These are phyloP conservation scores for Lentinula lateritia DNA, from an alignment of 768 basidiomycete species.

Conservation along the genomic window DNA sequence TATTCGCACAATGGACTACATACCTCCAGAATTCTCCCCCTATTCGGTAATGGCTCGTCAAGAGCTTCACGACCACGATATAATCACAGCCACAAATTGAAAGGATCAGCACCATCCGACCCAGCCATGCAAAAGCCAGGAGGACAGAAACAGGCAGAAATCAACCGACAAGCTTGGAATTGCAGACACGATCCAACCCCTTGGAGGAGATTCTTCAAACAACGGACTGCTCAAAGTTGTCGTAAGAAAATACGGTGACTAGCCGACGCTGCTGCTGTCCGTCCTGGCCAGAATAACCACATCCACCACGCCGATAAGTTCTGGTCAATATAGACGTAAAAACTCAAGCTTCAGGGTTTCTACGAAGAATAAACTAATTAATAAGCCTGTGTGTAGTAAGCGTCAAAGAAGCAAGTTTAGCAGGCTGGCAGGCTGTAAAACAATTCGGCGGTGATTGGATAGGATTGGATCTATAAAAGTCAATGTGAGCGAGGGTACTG, in stretches of 20 bases:
- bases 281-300: neutral
- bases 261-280: neutral
- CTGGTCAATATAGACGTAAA: too few relatives aligned
- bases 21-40: neutral
- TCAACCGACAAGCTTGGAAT: neutral
- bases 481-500: too few relatives aligned
- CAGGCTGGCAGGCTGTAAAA: too few relatives aligned
- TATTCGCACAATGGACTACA: neutral
- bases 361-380: too few relatives aligned
- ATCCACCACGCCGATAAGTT: too few relatives aligned
- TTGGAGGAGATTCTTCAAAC: neutral
- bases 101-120: neutral
- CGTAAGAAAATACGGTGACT: neutral
- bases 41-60: neutral
- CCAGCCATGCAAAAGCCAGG: constrained; percentile 2
- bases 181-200: neutral
- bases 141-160: neutral
- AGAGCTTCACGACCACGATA: neutral
- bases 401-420: too few relatives aligned
- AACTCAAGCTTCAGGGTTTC: too few relatives aligned
- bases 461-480: too few relatives aligned
- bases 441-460: too few relatives aligned
- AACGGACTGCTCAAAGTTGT: neutral
- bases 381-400: too few relatives aligned
- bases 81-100: neutral